Evolutionary conservation across 2,329 filamentous ascomycete species (phyloP), one percentile per base, ranked within the genome.

Genomic region (Xylaria sp.): DNA sequence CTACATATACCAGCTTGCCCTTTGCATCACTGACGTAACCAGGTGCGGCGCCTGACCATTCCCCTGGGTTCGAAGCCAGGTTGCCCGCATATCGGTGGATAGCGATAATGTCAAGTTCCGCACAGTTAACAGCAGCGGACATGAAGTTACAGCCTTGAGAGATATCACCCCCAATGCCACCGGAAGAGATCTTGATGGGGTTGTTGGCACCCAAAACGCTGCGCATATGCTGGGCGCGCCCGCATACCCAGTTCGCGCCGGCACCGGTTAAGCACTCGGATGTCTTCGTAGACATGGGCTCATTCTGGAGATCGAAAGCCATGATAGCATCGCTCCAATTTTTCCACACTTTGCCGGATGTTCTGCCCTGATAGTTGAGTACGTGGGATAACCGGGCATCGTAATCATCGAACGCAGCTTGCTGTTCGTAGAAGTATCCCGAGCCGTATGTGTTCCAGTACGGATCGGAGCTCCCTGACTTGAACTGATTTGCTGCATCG

Each of bases 261-360:
- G 76, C 73, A 61, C 68, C 69, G 55, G 62, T 72, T 37, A 66
- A 54, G 68, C 77, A 79, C 15, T 72, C 70, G 7, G 70, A 69
- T 20, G 66, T 52, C 58, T 76, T 67, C 48, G 76, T 69, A 3
- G 72, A 70, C 71, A 79, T 77, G 31, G 78, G 77, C 69, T 80
- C 79, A 63, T 80, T 80, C 63, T 80, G 77, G 3, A 80, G 64
- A 65, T 80, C 77, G 64, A 80, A 80, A 25, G 74, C 77, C 65
- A 79, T 68, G 66, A 80, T 80, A 52, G 75, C 78, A 8, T 77
- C 70, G 62, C 67, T 71, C 78, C 77, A 80, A 8, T 74, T 63
- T 57, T 78, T 79, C 79, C 79, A 80, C 3, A 76, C 70, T 51
- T 77, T 71, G 59, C 76, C 75, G 9, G 77, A 79, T 65, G 73